phyloP scores from a whole-genome alignment of 495 filamentous ascomycete species.

The Lepidopterella palustris region DNA sequence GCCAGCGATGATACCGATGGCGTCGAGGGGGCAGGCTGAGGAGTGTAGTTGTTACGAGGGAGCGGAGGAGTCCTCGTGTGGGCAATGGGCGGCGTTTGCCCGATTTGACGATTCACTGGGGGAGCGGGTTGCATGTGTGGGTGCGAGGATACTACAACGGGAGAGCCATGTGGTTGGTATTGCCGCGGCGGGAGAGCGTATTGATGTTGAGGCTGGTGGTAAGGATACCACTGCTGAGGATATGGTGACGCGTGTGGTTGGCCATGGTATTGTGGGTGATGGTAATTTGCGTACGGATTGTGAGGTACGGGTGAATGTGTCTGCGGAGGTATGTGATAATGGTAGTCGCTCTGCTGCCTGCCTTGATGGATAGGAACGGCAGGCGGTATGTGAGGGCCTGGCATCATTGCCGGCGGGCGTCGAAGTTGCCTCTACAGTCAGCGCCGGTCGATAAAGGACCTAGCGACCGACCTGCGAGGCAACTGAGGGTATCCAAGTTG shows the following conservation, averaged over 20 bases:
- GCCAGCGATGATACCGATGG: slow-evolving; percentile 21
- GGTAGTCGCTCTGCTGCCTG: slow-evolving; percentile 33
- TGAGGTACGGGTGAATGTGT: slow-evolving; percentile 33
- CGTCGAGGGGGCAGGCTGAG: slow-evolving; percentile 19
- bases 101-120: slow-evolving; percentile 26
- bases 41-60: slow-evolving; percentile 18
- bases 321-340: slow-evolving; percentile 32
- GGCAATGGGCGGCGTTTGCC: slow-evolving; percentile 25
- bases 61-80: slow-evolving; percentile 20
- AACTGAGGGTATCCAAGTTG: slow-evolving; percentile 1
- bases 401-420: slow-evolving; percentile 23
- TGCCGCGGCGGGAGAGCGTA: slow-evolving; percentile 21
- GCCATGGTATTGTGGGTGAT: slow-evolving; percentile 33
- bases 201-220: slow-evolving; percentile 26
- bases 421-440: slow-evolving; percentile 28
- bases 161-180: slow-evolving; percentile 28
- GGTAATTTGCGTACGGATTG: slow-evolving; percentile 32
- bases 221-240: slow-evolving; percentile 29
- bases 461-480: slow-evolving; percentile 27
- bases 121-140: slow-evolving; percentile 30
- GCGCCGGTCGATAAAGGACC: slow-evolving; percentile 23
- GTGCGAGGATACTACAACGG: slow-evolving; percentile 37
- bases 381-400: slow-evolving; percentile 29
- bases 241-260: slow-evolving; percentile 30
- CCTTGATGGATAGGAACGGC: slow-evolving; percentile 32